These are phyloP conservation scores for Clitocybe nebularis DNA, from an alignment of 1,284 basidiomycete species.

Conservation along the genomic window DNA sequence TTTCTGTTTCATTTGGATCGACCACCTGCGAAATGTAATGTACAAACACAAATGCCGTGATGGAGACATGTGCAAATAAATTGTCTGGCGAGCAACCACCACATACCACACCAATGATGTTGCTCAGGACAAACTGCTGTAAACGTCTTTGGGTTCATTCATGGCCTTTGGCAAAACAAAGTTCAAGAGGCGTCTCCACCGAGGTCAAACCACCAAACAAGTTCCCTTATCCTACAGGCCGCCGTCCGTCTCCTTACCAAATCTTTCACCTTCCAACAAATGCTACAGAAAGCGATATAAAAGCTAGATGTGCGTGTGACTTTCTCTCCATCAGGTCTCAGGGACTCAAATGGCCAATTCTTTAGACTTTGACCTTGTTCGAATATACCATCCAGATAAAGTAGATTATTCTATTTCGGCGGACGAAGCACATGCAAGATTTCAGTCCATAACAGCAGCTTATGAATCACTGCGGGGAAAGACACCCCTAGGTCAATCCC, in stretches of 20 bases:
- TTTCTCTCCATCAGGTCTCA: neutral
- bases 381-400: conserved; percentile 65
- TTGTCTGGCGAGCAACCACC: too few species aligned
- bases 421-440: conserved; percentile 52
- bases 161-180: neutral
- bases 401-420: conserved; percentile 37
- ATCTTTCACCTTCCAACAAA: conserved; percentile 58
- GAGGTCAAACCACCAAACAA: conserved; percentile 10
- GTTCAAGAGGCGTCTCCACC: conserved; percentile 2
- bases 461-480: conserved; percentile 45
- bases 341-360: conserved; percentile 1
- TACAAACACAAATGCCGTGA: too few species aligned
- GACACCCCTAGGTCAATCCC: conserved; percentile 14
- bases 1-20: too few species aligned
- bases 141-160: conserved; percentile 2
- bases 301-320: conserved; percentile 49
- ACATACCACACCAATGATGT: too few species aligned
- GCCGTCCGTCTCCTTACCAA: conserved; percentile 56
- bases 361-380: conserved; percentile 61
- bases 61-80: too few species aligned
- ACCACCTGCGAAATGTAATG: too few species aligned
- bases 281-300: conserved; percentile 52
- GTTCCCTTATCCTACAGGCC: conserved; percentile 47
- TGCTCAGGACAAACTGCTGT: conserved; percentile 6
- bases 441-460: conserved; percentile 46